phyloP scores from a whole-genome alignment of 305 asterid species.

The Solanum hybrid region DNA sequence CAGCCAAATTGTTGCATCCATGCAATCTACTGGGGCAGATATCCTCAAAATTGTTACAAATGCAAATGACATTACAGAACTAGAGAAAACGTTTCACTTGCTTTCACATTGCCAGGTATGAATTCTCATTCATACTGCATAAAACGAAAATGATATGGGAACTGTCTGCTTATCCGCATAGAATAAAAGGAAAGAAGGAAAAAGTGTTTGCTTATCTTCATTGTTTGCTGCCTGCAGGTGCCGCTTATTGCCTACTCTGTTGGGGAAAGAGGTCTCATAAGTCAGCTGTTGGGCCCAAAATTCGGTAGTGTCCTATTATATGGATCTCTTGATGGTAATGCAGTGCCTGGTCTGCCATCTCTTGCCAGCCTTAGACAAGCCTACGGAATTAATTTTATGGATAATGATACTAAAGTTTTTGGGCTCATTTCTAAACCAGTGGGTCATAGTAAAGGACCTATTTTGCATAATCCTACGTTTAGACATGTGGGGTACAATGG shows the following conservation, averaged over 20 bases:
- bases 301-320: conserved; percentile 43
- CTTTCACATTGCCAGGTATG: conserved; percentile 46
- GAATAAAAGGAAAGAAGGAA: neutral
- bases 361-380: conserved; percentile 35
- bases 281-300: conserved; percentile 48
- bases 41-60: conserved; percentile 38
- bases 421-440: conserved; percentile 72
- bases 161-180: neutral
- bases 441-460: conserved; percentile 66
- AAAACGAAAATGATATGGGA: neutral
- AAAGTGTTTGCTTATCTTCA: neutral
- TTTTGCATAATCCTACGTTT: conserved; percentile 62
- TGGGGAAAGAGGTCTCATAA: conserved; percentile 60
- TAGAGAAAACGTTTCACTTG: conserved; percentile 28
- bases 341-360: conserved; percentile 47
- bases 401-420: conserved; percentile 37
- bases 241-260: conserved; percentile 44
- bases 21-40: conserved; percentile 46
- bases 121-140: neutral
- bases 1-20: conserved; percentile 25
- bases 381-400: conserved; percentile 35
- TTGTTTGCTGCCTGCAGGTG: conserved; percentile 25
- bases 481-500: conserved; percentile 51
- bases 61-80: conserved; percentile 40
- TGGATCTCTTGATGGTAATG: conserved; percentile 42